Evolutionary conservation across 176 grass and related monocot genomes (phyloP), one percentile per base, ranked within the genome.

Genomic region (Juncus inflexus): DNA sequence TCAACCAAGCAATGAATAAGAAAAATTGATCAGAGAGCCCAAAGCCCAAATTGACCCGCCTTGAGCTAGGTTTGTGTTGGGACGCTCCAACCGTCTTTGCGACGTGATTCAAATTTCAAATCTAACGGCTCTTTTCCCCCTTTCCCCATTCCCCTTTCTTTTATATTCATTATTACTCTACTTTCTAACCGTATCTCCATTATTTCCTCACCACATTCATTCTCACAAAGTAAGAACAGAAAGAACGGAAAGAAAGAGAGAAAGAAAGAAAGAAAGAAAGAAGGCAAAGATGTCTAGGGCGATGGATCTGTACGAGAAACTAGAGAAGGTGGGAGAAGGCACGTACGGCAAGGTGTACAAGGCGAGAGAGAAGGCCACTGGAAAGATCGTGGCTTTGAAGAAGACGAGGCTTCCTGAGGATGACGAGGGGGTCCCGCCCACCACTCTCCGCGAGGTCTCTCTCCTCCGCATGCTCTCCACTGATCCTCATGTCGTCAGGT

Each of bases 311-410:
- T 99, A 99, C 75, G 95, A 99, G 89, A 99, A 99, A 79, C 70
- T 99, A 69, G 95, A 99, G 95, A 99, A 99, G 73, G 95, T 99
- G 3, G 95, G 95, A 12, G 95, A 99, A 79, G 95, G 95, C 35
- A 99, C 95, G 43, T 99, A 99, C 59, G 95, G 95, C 6, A 99
- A 99, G 89, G 95, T 99, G 61, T 99, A 99, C 89, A 94, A 86
- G 83, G 95, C 95, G 7, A 72, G 76, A 74, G 95, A 99, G 85
- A 99, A 87, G 81, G 78, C 89, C 52, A 99, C 88, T 54, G 89
- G 95, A 2, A 84, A 80, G 75, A 84, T 99, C 78, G 89, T 99
- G 16, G 95, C 95, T 37, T 81, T 99, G 52, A 99, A 99, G 95
- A 99, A 94, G 86, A 99, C 95, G 41, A 78, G 95, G 15, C 89